Base-by-base conservation (phyloP, 495 filamentous ascomycete species). In the Aeminium ludgeri region DNA sequence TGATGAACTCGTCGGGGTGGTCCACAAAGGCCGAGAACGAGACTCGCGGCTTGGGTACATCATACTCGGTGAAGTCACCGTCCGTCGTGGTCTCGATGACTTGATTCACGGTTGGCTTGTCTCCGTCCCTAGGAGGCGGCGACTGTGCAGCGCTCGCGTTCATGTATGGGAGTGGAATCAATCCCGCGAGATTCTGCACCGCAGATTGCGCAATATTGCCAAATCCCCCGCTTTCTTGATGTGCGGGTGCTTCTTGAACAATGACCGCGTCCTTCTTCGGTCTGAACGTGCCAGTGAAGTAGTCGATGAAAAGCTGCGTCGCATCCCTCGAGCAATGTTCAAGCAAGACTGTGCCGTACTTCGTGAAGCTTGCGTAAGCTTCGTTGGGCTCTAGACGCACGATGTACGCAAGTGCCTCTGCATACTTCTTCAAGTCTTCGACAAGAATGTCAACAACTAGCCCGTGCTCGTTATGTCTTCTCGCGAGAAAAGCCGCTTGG, bases 11-110 rank as follows among this genome's bases (percentile, higher is more conserved):
- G 40, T 80, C 70, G 0, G 89, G 74, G 50, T 95, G 85, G 53
- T 94, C 87, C 36, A 96, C 86, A 56, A 96, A 97, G 0, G 82
- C 85, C 6, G 89, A 93, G 59, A 97, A 97, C 1, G 89, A 91
- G 0, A 80, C 87, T 38, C 91, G 66, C 5, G 91, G 87, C 49
- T 76, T 81, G 0, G 91, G 86, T 2, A 75, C 65, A 10, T 61
- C 73, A 56, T 84, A 85, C 42, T 52, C 50, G 6, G 56, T 43
- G 16, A 56, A 55, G 11, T 56, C 55, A 28, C 54, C 56, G n/a
- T 59, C 49, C 0, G 40, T 34, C n/a, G 49, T 51, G 1, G 61
- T 61, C 36, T 64, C 61, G 8, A 64, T 46, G 18, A 64, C 53
- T 38, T 63, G 52, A 31, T 51, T 60, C 15, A 58, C 36, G 0